These are phyloP conservation scores for Arxiozyma heterogenica DNA, from an alignment of 1,139 yeast species.

Conservation along the genomic window DNA sequence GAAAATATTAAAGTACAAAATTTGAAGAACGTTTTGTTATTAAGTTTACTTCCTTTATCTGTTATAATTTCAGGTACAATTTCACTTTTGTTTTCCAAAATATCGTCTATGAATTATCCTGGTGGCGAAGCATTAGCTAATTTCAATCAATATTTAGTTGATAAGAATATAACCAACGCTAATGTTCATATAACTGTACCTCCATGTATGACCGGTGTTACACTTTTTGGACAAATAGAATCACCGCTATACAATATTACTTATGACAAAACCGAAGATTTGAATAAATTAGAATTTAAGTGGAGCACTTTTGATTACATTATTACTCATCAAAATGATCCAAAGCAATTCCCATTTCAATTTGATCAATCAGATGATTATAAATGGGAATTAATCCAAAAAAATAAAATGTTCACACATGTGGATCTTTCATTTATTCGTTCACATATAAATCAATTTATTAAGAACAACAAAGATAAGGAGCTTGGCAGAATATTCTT, in stretches of 20 bases:
- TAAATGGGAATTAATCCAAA: constrained; percentile 9
- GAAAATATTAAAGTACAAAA: constrained; percentile 30
- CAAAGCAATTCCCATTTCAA: neutral
- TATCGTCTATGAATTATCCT: constrained; percentile 75
- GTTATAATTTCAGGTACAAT: constrained; percentile 33
- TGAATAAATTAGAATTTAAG: constrained; percentile 30
- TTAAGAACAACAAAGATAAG: neutral
- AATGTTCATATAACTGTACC: constrained; percentile 68
- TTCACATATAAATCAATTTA: constrained; percentile 1
- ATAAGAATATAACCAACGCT: constrained; percentile 20
- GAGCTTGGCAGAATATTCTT: constrained; percentile 7
- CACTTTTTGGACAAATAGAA: constrained; percentile 55
- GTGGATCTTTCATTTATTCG: constrained; percentile 11
- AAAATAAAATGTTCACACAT: constrained; percentile 9
- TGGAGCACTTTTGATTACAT: constrained; percentile 56
- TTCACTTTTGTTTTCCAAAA: constrained; percentile 46
- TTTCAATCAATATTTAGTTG: constrained; percentile 41
- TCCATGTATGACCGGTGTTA: constrained; percentile 82
- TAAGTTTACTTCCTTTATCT: constrained; percentile 26
- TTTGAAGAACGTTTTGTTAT: constrained; percentile 31
- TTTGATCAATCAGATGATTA: neutral
- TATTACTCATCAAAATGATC: constrained; percentile 38
- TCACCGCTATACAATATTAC: constrained; percentile 31
- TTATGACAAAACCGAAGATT: constrained; percentile 70
- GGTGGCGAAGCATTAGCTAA: constrained; percentile 67